Evolutionary conservation across 192 early-diverging fungal genomes (phyloP).

Genomic region (Coemansia sp.): DNA sequence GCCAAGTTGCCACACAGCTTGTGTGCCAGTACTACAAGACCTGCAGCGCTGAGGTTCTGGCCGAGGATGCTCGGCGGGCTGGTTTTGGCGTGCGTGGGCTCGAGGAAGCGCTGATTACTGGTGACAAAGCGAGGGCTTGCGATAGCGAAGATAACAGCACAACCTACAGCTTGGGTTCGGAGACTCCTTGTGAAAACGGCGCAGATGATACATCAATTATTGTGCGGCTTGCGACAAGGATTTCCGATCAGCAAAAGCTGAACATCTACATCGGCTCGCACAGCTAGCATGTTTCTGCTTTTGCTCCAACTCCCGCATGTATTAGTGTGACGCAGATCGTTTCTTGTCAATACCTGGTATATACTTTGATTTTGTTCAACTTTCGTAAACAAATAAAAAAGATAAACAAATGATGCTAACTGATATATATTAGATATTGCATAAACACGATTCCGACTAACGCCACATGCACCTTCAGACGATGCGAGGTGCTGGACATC

Average conservation of each 20-base stretch:
- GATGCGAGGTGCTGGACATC: neutral
- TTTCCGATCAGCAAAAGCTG: constrained; percentile 32
- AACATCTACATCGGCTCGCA: constrained; percentile 38
- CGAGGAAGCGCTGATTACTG: neutral
- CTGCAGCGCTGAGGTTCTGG: constrained; percentile 23
- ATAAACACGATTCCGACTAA: too few species aligned
- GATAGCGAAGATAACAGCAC: constrained; percentile 6
- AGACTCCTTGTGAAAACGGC: neutral
- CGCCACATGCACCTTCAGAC: neutral
- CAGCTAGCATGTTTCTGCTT: neutral
- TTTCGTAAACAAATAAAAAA: too few species aligned
- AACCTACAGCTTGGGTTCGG: neutral
- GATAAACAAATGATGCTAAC: neutral
- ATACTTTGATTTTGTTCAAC: too few species aligned
- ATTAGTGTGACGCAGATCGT: too few species aligned
- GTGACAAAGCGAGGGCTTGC: neutral
- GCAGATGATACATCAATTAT: constrained; percentile 20
- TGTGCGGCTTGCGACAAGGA: constrained; percentile 13
- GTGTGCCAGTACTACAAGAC: constrained; percentile 43
- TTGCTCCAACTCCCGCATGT: too few species aligned
- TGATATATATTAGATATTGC: too few species aligned
- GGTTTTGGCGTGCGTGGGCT: constrained; percentile 11
- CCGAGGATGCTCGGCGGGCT: constrained; percentile 26
- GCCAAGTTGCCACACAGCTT: constrained; percentile 31
- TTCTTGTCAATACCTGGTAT: too few species aligned